Base-by-base conservation (phyloP, 2,329 filamentous ascomycete genomes). In the Nannizziopsis arthrosporioides region DNA sequence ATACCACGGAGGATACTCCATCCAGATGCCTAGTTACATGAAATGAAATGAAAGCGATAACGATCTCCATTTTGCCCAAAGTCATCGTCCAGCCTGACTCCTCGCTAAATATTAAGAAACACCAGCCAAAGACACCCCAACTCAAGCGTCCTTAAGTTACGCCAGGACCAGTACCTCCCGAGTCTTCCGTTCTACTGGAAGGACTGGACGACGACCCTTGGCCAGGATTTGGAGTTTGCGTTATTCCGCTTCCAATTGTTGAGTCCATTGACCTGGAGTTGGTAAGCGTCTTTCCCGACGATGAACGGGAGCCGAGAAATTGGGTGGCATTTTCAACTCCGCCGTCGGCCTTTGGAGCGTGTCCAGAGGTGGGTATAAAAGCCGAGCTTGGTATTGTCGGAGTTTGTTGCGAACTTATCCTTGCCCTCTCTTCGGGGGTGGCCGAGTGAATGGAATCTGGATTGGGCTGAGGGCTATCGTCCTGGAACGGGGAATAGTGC, bases 71-170 rank as follows among this genome's bases (percentile, higher is more conserved):
- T 35, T 17, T 12, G 19, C 19, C 38, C 18, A 12, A 11, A 15
- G 17, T 14, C 14, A 22, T 36, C 14, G 35, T 10, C 38, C 10
- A 31, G 9, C 31, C 18, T 38, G 39, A 49, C 47, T 44, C 47
- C 47, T 38, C 34, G 47, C 47, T 49, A 49, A 48, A 44, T 44
- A 15, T 34, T 9, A 11, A 11, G 42, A n/a, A 31, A 22, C 6
- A 8, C 12, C 19, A 31, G 14, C 1, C 19, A 30, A 39, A n/a
- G 11, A 22, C 12, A 7, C 31, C 40, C 19, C 14, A 5, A 12
- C 19, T 8, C 15, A 8, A 17, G 12, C 9, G 22, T 30, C 2
- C 18, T 42, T 18, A 42, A 15, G 34, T 32, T 8, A 44, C 34
- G n/a, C 47, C 34, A 27, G 22, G 22, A 19, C 27, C 31, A 11